These are phyloP conservation scores for Marvania coccoides DNA, from an alignment of 139 green algal genomes.

Conservation along the genomic window DNA sequence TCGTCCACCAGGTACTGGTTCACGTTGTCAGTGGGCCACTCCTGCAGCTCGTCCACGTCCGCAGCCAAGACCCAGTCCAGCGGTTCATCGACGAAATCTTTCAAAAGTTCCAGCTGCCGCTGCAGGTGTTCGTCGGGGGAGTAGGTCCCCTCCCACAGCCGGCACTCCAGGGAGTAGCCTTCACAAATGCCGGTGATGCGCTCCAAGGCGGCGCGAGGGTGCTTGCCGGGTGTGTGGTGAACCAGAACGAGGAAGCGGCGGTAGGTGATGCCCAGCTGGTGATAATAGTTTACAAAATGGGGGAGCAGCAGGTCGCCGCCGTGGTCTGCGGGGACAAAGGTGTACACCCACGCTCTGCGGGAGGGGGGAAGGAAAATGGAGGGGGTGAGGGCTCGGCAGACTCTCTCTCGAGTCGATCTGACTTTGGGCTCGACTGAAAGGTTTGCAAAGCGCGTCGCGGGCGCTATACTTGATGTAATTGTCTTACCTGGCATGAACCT, in stretches of 20 bases:
- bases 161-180: conserved; percentile 19
- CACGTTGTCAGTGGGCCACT: conserved; percentile 19
- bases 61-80: conserved; percentile 38
- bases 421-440: too few species aligned
- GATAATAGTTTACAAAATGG: conserved; percentile 45
- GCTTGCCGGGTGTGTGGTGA: conserved; percentile 31
- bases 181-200: conserved; percentile 12
- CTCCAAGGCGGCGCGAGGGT: conserved; percentile 6
- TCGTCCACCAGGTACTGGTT: conserved; percentile 7
- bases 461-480: too few species aligned
- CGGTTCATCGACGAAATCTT: conserved; percentile 26
- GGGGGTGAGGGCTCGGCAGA: too few species aligned
- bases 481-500: too few species aligned
- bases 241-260: conserved; percentile 37
- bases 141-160: conserved; percentile 34
- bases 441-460: too few species aligned
- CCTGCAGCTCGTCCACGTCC: conserved; percentile 40
- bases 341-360: conserved; percentile 41
- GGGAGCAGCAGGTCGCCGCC: conserved; percentile 31
- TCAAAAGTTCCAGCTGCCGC: conserved; percentile 17
- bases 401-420: too few species aligned
- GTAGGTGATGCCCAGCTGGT: conserved; percentile 22
- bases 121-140: conserved; percentile 13
- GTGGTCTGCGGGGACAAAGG: conserved; percentile 36
- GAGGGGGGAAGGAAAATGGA: too few species aligned